Base-by-base conservation (phyloP, 2,329 filamentous ascomycete species). In the Exophiala phaeomuriformis region DNA sequence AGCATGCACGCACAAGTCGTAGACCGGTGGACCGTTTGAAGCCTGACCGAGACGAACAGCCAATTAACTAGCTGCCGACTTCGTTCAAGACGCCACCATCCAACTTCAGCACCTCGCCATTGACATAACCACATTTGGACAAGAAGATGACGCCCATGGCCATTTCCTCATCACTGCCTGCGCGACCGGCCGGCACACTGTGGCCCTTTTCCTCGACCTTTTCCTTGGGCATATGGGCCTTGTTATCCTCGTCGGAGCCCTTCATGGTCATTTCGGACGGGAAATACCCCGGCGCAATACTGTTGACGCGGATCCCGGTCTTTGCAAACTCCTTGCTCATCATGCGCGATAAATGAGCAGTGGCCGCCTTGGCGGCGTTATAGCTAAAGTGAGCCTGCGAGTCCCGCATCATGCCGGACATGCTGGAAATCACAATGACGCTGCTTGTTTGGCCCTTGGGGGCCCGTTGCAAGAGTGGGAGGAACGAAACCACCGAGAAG, bases 331-430 rank as follows among this genome's bases (percentile, higher is more conserved):
- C 86, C 0, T 59, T 61, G 32, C 85, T 86, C 33, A 90, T 70
- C 43, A 75, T 82, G 57, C 77, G 80, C 47, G 80, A 81, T 59
- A 89, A 67, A 49, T 80, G 78, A 33, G 85, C 62, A 1, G 90
- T 68, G 0, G 80, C 84, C 0, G 83, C 80, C 67, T 90, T 90
- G 55, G 77, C 81, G 1, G 81, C 81, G 59, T 90, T 90, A 64
- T 90, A 90, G 0, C 80, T 78, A 1, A 75, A 78, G 63, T 90
- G 86, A 0, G 85, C 84, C 65, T 90, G 86, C 0, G 85, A 85
- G 63, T 75, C 70, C 7, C 84, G 81, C 73, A 88, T 87, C 57
- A 88, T 82, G 2, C 78, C 82, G 1, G 76, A 84, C 69, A 90
- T 87, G 39, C 78, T 83, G 63, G 81, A 84, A 37, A 85, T 85